Base-by-base conservation (phyloP, 495 filamentous ascomycete genomes). In the Cercophora scortea region DNA sequence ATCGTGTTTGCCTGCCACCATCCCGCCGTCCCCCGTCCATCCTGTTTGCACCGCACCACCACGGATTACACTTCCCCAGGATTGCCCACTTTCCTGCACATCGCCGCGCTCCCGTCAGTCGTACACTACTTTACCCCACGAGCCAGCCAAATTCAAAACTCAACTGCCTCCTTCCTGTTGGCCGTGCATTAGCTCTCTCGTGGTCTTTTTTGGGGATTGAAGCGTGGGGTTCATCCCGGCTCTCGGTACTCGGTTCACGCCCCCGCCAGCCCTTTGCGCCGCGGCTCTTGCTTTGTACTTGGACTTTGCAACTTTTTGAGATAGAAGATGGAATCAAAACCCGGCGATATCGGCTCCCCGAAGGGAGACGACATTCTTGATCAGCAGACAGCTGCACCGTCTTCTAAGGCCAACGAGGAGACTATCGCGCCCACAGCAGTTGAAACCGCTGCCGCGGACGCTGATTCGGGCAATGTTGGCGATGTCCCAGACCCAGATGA, bases 401-500 rank as follows among this genome's bases (percentile, higher is more conserved):
- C 25, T 25, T 25, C 25, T 25, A 25, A 25, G 25, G 25, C 25
- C 25, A 5, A 5, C 2, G 25, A 25, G 25, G 25, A 25, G 25
- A 25, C 25, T 25, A 25, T 25, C 25, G 25, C 25, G 25, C 25
- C 25, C 25, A 5, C 25, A 25, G 25, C 25, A 25, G 25, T 25
- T 25, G 25, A 25, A 25, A 25, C 8, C 12, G 48, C 6, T 2
- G 17, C 38, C 9, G 17, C 36, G 38, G 19, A 32, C 8, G 63
- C 63, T 6, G 57, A 58, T n/a, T 52, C 58, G 38, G 47, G 32
- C 16, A 43, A 59, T 38, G 58, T 67, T 6, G 78, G 76, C n/a
- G 72, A 80, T 54, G 79, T 77, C 1, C 77, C 85, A 15, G 88
- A 90, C 62, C 86, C 86, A 32, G 87, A 89, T 55, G 87, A 89